A percentile compares a stretch with the other conserved stretches of the same genome.
phyloP scores from a whole-genome alignment of 148 eudicot genomes.

The Spergularia marina region DNA sequence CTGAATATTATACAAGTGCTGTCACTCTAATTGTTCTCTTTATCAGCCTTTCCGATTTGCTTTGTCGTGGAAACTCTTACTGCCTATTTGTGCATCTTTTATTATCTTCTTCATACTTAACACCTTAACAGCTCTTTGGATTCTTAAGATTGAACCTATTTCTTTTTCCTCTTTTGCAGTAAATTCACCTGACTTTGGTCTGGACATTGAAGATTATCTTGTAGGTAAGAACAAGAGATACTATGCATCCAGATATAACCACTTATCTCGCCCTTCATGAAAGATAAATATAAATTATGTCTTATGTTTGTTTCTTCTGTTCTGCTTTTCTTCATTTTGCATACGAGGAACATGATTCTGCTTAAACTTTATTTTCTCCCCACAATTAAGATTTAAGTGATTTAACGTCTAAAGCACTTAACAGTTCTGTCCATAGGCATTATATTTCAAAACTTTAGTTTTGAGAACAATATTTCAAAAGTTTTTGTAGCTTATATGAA shows the following conservation, averaged over 20 bases:
- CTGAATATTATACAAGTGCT: not conserved
- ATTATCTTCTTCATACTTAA: not conserved
- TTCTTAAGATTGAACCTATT: constrained; percentile 3
- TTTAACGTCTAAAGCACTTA: not conserved
- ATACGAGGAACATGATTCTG: not conserved
- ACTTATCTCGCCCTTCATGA: not conserved
- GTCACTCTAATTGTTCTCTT: not conserved
- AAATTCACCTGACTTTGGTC: constrained; percentile 66
- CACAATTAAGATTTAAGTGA: not conserved
- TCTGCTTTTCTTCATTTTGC: too few relatives aligned
- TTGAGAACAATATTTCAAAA: not conserved
- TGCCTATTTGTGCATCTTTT: not conserved
- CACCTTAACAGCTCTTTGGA: not conserved
- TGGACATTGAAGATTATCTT: constrained; percentile 93
- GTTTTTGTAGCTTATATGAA: not conserved
- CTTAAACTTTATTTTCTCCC: not conserved
- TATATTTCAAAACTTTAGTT: not conserved
- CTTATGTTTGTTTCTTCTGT: too few relatives aligned
- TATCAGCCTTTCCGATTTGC: not conserved
- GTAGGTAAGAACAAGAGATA: constrained; percentile 60
- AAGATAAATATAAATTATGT: not conserved
- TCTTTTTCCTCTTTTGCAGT: constrained; percentile 47
- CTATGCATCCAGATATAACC: not conserved
- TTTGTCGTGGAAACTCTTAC: not conserved
- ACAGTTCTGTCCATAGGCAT: not conserved